These are phyloP conservation scores for Paecilomyces formosus DNA, from an alignment of 2,329 filamentous ascomycete genomes.

Conservation along the genomic window DNA sequence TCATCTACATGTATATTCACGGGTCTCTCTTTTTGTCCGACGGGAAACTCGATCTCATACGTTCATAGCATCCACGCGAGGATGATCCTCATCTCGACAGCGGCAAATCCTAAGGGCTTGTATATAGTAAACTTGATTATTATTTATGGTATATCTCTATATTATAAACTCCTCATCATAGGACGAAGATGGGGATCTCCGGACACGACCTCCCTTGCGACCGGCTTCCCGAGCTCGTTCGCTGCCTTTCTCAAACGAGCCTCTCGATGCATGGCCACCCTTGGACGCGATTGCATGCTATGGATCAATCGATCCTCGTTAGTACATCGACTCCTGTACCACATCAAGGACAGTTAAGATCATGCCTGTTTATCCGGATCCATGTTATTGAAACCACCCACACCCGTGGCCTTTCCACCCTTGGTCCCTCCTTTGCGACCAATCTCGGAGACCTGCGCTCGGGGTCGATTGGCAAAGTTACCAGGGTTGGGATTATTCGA, in stretches of 20 bases:
- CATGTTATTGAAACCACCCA: conserved; percentile 20
- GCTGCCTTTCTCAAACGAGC: conserved; percentile 4
- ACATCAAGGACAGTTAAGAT: neutral
- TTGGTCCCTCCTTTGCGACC: conserved; percentile 19
- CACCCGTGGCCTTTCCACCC: conserved; percentile 17
- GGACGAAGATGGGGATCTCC: conserved; percentile 9
- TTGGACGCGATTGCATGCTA: conserved; percentile 18
- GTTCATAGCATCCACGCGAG: too few relatives aligned
- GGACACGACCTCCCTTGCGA: conserved; percentile 5
- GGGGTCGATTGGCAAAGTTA: conserved; percentile 28
- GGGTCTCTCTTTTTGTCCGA: too few relatives aligned
- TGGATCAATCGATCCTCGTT: neutral
- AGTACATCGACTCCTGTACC: neutral
- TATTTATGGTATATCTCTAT: neutral
- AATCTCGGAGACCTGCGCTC: conserved; percentile 16
- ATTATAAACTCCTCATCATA: conserved; percentile 13
- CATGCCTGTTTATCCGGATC: conserved; percentile 22
- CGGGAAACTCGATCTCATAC: too few relatives aligned
- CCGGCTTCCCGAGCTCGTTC: conserved; percentile 4
- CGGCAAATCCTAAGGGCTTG: too few relatives aligned
- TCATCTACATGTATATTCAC: too few relatives aligned
- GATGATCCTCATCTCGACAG: too few relatives aligned
- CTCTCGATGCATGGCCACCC: conserved; percentile 13
- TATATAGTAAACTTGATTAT: neutral
- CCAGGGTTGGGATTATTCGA: conserved; percentile 20